Base-by-base conservation (phyloP, 1,284 basidiomycete genomes). In the Xanthoconium separans region DNA sequence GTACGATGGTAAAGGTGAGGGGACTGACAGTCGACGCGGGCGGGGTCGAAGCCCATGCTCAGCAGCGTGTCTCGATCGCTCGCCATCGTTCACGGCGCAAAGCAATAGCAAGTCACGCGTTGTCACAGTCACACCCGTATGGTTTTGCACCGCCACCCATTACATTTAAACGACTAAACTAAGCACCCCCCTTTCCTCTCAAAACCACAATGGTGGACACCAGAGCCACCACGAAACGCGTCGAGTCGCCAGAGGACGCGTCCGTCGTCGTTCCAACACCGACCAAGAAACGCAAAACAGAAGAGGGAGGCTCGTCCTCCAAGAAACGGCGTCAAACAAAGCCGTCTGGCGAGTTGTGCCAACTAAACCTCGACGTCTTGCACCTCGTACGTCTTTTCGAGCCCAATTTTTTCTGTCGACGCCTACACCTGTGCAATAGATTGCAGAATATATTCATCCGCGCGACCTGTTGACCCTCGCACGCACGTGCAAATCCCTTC, bases 11-110 rank as follows among this genome's bases (percentile, higher is more conserved):
- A 8, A 18, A 22, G 5, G 20, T 4, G 3, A 20, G 20, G 3
- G 4, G 7, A 75, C 87, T 65, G 64, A 93, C 93, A 95, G 61
- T 92, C 89, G 33, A 95, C 83, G 56, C 93, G 83, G n/a, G 83
- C 81, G 10, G 80, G 66, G 58, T 92, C 89, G 60, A 95, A 95
- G 15, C 93, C 93, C 91, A 95, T 94, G n/a, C 81, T 75, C 6
- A 92, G 62, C 16, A 95, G 77, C 15, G 85, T 83, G n/a, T 91
- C 87, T 73, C 83, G 85, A 72, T 95, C 92, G 49, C 77, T 74
- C 45, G 83, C 74, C 84, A 86, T 86, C 51, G 53, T 12, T n/a
- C n/a, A n/a, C n/a, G n/a, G n/a, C n/a, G 36, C 16, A 7, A 24
- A 24, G 24, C 24, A 24, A 3, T 24, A 6, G 24, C 6, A 24